Base-by-base conservation (phyloP, 2,329 filamentous ascomycete species). In the Dothiorella sarmentorum region DNA sequence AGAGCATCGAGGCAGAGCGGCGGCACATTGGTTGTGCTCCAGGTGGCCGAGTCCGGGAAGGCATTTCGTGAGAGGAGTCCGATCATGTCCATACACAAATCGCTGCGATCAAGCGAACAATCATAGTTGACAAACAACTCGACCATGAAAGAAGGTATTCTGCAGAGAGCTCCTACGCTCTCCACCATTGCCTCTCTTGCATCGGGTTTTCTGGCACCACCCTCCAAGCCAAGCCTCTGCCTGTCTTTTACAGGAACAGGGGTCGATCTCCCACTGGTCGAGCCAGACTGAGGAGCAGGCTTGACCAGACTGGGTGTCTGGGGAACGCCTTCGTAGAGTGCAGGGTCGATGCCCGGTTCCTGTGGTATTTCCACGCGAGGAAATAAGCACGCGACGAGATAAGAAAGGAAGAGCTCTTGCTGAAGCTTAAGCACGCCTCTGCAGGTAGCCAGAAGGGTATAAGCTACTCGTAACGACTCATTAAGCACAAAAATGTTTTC, bases 101-200 rank as follows among this genome's bases (percentile, higher is more conserved):
- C 94, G 53, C 87, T 87, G 51, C 92, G 85, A 69, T 99, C 90
- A 55, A 91, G 86, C 68, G 97, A 92, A 68, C 93, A 99, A 73
- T 99, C 94, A 70, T 97, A 99, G 73, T 99, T 99, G 74, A 97
- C 86, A 70, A 97, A 99, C 7, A 99, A 81, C 72, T 99, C 95
- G 10, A 89, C 86, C 85, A 97, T 91, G 69, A 95, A 99, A 40
- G 87, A 92, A 0, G 94, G 91, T 79, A 99, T 96, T 40, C 95
- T 84, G 35, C 91, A 90, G 61, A 99, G 79, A 57, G 93, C 91
- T 33, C 93, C 92, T 43, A 99, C 88, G 66, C 90, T 96, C 75
- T 99, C 94, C 4, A 99, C 91, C 94, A 99, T 99, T 29, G 94
- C 92, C 78, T 99, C 94, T 65, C 94, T 84, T 27, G 94, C 92